Conservation (phyloP, 495 filamentous ascomycete genomes). For the Aspergillus sclerotiicarbonarius region DNA sequence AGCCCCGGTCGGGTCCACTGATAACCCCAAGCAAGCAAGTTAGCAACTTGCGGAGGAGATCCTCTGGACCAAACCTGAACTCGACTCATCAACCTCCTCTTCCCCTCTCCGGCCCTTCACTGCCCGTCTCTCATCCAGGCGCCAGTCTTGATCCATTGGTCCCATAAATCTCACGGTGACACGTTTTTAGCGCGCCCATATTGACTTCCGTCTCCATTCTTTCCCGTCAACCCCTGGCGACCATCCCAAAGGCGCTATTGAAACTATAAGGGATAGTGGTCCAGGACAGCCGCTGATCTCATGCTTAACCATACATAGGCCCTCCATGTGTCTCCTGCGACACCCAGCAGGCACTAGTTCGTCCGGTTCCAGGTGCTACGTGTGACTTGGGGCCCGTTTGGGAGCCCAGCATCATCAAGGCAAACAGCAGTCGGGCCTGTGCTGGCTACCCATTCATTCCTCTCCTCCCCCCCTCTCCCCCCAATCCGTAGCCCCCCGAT, state of each 20-base stretch:
- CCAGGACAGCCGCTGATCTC: conserved; percentile 17
- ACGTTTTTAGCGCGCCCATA: neutral
- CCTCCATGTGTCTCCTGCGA: neutral
- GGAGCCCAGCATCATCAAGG: neutral
- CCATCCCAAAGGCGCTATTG: conserved; percentile 15
- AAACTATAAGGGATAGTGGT: conserved; percentile 15
- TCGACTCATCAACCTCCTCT: neutral
- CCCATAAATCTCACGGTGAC: neutral
- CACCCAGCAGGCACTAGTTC: conserved; percentile 6
- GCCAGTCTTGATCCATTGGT: neutral
- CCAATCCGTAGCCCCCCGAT: neutral
- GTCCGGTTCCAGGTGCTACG: neutral
- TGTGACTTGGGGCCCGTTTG: neutral
- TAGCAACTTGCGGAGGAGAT: conserved; percentile 6
- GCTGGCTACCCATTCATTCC: neutral
- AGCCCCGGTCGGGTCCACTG: conserved; percentile 7
- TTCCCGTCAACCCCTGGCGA: neutral
- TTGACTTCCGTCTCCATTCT: neutral
- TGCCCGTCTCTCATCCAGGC: neutral
- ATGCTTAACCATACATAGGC: conserved; percentile 3
- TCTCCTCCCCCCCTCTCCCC: neutral
- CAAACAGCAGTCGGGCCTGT: neutral
- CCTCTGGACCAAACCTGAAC: neutral
- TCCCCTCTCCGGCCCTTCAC: neutral
- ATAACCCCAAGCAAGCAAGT: neutral